Base-by-base conservation (phyloP, 208 protist species). In the Phytomonas francai region DNA sequence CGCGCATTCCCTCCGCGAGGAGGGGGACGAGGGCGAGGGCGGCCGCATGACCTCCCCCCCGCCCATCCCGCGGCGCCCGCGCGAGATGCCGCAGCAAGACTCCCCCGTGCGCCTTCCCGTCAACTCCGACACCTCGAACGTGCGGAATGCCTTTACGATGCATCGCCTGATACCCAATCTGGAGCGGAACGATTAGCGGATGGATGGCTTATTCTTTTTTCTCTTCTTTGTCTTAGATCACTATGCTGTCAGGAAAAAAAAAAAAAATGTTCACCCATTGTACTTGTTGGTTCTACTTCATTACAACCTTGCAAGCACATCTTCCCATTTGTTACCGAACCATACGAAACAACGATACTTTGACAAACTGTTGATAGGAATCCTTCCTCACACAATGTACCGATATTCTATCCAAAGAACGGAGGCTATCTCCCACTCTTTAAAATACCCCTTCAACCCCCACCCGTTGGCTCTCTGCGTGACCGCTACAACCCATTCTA, bases 41-140 rank as follows among this genome's bases (percentile, higher is more conserved):
- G 45, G 19, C 25, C 25, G 19, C 19, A 54, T 25, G 45, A 22
- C 45, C 19, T 5, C 45, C 19, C 45, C 22, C 45, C 25, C 45
- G 25, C 11, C 19, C 25, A 54, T 54, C 3, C 19, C 25, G 45
- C 22, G 45, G 25, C 22, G 0, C 5, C 0, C 19, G 6, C 16
- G 6, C 22, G 25, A 54, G 19, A 49, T 19, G 16, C 1, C 14
- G 34, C 73, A 79, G 58, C 68, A 71, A 25, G 78, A 83, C 58
- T 83, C 81, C 4, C 78, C 81, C 0, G 77, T 87, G 51, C 73
- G 78, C 5, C 36, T 81, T 42, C 75, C 78, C 4, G 73, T 83
- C 2, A 83, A 80, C 36, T 81, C 78, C 0, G 74, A 79, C 36
- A 76, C 54, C 54, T 76, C 60, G 32, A 63, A 54, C 19, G 45